These are phyloP conservation scores for Neonectria neomacrospora DNA, from an alignment of 2,329 filamentous ascomycete species.

Conservation along the genomic window DNA sequence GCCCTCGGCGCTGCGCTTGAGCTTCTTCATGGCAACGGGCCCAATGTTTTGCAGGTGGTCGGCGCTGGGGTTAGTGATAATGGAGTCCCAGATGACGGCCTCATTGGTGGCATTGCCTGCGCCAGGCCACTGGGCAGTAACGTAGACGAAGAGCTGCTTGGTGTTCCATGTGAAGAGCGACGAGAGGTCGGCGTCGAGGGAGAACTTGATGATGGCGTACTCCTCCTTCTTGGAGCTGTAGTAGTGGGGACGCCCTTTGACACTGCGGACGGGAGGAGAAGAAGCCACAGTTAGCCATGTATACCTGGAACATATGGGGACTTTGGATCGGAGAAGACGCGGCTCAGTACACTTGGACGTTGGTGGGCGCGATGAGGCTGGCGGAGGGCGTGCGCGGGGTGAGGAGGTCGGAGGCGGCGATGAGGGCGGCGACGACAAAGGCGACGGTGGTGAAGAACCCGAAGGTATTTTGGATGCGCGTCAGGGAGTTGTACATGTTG, in stretches of 20 bases:
- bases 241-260: constrained; percentile 94
- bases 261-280: constrained; percentile 59
- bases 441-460: constrained; percentile 97
- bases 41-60: constrained; percentile 71
- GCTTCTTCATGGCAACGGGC: constrained; percentile 70
- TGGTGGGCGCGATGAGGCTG: constrained; percentile 71
- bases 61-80: constrained; percentile 81
- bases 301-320: not conserved
- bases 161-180: constrained; percentile 99
- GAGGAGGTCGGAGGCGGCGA: constrained; percentile 83
- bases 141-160: constrained; percentile 96
- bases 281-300: constrained; percentile 14
- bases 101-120: constrained; percentile 65
- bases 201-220: constrained; percentile 94
- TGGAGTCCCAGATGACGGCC: constrained; percentile 94
- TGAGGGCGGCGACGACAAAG: constrained; percentile 80
- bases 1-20: constrained; percentile 67
- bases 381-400: constrained; percentile 74
- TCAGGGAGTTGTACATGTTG: constrained; percentile 87
- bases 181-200: constrained; percentile 88
- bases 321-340: constrained; percentile 1
- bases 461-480: constrained; percentile 90
- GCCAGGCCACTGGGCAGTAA: constrained; percentile 78
- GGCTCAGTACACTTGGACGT: constrained; percentile 81
- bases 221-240: constrained; percentile 93